phyloP scores from a whole-genome alignment of 2,329 filamentous ascomycete species.

The Leptographium galeiforme region DNA sequence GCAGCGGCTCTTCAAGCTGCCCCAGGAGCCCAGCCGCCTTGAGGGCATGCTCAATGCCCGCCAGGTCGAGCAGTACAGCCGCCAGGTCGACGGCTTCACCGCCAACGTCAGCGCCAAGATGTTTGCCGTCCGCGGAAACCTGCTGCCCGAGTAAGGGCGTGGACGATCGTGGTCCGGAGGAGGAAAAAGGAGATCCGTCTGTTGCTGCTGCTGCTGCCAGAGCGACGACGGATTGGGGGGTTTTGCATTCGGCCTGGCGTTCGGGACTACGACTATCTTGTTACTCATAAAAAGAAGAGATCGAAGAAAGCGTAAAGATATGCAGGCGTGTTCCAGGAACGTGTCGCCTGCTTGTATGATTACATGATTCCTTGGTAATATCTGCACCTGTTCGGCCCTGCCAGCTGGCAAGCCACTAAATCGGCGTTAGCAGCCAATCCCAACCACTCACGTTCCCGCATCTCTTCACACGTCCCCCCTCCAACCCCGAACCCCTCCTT shows the following conservation, averaged over 20 bases:
- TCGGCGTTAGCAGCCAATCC: no score
- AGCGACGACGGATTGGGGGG: background rate
- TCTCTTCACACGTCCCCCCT: background rate
- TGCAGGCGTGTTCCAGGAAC: background rate
- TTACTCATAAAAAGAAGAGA: background rate
- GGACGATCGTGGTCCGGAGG: no score
- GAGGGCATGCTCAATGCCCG: slow-evolving; percentile 90
- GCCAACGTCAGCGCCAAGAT: slow-evolving; percentile 89
- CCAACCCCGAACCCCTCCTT: slow-evolving; percentile 1
- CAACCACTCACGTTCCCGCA: background rate
- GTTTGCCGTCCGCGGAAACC: slow-evolving; percentile 77
- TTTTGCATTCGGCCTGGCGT: slow-evolving; percentile 6
- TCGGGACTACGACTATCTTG: slow-evolving; percentile 5
- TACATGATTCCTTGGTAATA: no score
- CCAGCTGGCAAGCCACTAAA: background rate
- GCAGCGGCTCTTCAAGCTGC: slow-evolving; percentile 96
- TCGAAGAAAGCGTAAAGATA: background rate
- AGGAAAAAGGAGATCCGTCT: background rate
- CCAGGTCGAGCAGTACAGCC: slow-evolving; percentile 95
- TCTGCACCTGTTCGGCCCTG: no score
- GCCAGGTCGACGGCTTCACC: slow-evolving; percentile 93
- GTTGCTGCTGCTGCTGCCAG: background rate
- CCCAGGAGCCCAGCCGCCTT: slow-evolving; percentile 80
- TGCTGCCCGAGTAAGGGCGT: slow-evolving; percentile 38
- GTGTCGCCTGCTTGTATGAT: background rate